Base-by-base conservation (phyloP, 768 basidiomycete species). In the Lentinula guzmanii region DNA sequence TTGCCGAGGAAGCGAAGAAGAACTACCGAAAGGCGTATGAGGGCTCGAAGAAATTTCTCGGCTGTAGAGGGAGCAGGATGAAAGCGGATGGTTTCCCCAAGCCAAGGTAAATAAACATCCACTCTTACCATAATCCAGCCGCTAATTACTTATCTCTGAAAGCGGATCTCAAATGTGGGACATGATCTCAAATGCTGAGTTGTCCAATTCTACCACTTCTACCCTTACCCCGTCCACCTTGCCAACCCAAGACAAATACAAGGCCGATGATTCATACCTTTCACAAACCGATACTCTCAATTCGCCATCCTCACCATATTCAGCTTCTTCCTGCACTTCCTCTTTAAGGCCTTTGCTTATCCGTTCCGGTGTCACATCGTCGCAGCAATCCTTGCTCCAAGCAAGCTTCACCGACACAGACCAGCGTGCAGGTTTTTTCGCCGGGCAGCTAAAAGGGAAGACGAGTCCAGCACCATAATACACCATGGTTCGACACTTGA, bases 1-100 rank as follows among this genome's bases (percentile, higher is more conserved):
- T 80, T 58, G 74, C 75, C 1, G 74, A 71, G 53, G 77, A 77
- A 65, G 76, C 71, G 0, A 61, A 39, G 43, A 52, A 54, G 34
- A 51, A 62, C 24, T 65, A 65, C 31, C 15, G 28, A 7, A 48
- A 35, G 33, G 31, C 18, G 58, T 59, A 16, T 28, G 41, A 42
- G 3, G n/a, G 41, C 28, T 11, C 43, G 39, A 43, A 43, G 24
- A 28, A 28, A 28, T 7, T 56, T 31, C 43, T 56, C n/a, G n/a
- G 16, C 10, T 41, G 33, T 37, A 18, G 55, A 28, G 18, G 39
- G 24, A 33, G 41, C 37, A 56, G 41, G 55, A 24, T 5, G 9
- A 13, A 28, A 42, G 37, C 37, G 24, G 13, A 43, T 11, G 16
- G 13, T 18, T 5, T 2, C 11, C 21, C 41, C 13, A 56, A 56